Conservation (phyloP, 2,329 filamentous ascomycete species). For the Curvularia verruculosa region DNA sequence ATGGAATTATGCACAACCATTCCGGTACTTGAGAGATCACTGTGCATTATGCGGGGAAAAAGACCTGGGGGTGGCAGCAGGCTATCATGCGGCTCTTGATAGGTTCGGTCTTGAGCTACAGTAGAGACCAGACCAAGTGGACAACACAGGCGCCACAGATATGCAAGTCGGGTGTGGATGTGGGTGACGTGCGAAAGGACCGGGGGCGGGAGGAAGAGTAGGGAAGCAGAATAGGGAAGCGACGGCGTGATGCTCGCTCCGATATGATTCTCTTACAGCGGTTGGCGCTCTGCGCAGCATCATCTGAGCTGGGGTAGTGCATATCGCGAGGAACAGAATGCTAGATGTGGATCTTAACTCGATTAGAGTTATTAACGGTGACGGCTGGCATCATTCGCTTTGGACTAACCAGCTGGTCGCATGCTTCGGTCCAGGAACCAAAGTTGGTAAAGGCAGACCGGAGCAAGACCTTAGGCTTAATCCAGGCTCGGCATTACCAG, state of each 20-base stretch:
- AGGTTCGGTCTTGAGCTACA: constrained; percentile 11
- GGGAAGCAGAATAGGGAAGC: background rate
- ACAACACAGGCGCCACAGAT: constrained; percentile 2
- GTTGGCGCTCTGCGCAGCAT: constrained; percentile 5
- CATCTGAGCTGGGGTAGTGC: constrained; percentile 1
- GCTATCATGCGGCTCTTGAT: background rate
- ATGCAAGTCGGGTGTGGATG: constrained; percentile 4
- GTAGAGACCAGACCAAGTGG: background rate
- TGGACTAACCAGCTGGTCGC: constrained; percentile 18
- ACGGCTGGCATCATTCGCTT: constrained; percentile 13
- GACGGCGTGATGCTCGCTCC: constrained; percentile 5
- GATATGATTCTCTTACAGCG: constrained; percentile 16
- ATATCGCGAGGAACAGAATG: constrained; percentile 22
- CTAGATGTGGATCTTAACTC: constrained; percentile 36
- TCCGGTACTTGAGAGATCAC: constrained; percentile 1
- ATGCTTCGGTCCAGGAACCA: background rate
- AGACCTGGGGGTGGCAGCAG: background rate
- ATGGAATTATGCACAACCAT: constrained; percentile 5
- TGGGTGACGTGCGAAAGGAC: constrained; percentile 1
- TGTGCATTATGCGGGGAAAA: constrained; percentile 17
- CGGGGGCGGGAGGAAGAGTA: background rate
- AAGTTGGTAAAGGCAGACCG: constrained; percentile 11
- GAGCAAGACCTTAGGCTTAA: constrained; percentile 45
- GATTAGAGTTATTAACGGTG: constrained; percentile 38
- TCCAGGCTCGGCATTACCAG: constrained; percentile 28